Conservation (phyloP, 148 eudicot genomes). For the Agrostemma githago region DNA sequence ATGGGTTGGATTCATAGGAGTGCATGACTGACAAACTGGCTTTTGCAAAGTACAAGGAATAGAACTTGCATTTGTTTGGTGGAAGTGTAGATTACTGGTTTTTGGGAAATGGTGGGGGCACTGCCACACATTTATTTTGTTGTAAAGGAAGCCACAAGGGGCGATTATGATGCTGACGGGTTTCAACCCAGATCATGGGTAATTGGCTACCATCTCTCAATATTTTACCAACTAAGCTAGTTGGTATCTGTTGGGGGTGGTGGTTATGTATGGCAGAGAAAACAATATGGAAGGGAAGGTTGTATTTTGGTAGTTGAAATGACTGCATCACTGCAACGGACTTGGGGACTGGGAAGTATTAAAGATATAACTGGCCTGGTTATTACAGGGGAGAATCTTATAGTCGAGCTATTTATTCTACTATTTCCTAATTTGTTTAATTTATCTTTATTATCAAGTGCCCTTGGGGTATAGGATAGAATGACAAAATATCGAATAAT, state of each 20-base stretch:
- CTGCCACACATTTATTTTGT: neutral
- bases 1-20: neutral
- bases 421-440: neutral
- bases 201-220: too few relatives aligned
- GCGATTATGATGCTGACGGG: too few relatives aligned
- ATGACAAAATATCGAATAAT: neutral
- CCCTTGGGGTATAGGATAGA: neutral
- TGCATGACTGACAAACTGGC: neutral
- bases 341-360: neutral
- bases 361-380: neutral
- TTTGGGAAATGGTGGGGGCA: neutral
- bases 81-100: neutral
- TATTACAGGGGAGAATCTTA: neutral
- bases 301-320: neutral
- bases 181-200: too few relatives aligned
- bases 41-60: neutral
- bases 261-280: neutral
- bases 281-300: neutral
- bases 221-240: too few relatives aligned
- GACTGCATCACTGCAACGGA: neutral
- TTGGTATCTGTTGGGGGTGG: too few relatives aligned
- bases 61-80: neutral
- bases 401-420: neutral
- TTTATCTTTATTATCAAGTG: neutral
- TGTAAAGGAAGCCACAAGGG: too few relatives aligned